Conservation (phyloP, 2,329 filamentous ascomycete genomes). For the Ustilaginoidea virens region DNA sequence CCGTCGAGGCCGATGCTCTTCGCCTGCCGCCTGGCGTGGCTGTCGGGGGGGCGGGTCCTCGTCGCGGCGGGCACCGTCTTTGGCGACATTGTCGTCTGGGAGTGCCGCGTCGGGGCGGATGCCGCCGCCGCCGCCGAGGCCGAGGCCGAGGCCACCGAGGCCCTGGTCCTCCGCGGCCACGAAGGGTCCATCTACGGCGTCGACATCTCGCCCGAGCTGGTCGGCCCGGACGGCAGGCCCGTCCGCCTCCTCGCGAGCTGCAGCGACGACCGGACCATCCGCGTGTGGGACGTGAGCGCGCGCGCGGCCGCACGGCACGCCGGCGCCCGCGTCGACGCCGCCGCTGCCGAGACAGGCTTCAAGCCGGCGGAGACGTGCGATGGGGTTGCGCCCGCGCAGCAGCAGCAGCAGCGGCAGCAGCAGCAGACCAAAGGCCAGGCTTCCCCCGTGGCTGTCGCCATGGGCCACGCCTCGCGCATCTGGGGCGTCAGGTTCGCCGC, state of each 20-base stretch:
- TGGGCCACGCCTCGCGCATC: conserved; percentile 80
- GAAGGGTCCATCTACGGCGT: conserved; percentile 93
- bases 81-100: conserved; percentile 87
- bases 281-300: conserved; percentile 71
- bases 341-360: conserved; percentile 42
- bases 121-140: too few species aligned
- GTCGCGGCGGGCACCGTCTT: conserved; percentile 86
- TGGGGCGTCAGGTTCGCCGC: conserved; percentile 62
- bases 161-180: conserved; percentile 49
- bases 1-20: conserved; percentile 77
- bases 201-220: conserved; percentile 48
- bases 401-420: too few species aligned
- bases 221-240: conserved; percentile 18
- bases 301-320: conserved; percentile 6
- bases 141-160: conserved; percentile 14
- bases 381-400: conserved; percentile 4
- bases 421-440: conserved; percentile 8
- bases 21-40: conserved; percentile 59
- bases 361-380: conserved; percentile 19
- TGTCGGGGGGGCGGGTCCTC: conserved; percentile 42
- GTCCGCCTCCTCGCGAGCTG: conserved; percentile 70
- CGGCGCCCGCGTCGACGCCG: not conserved
- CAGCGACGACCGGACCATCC: conserved; percentile 83
- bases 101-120: conserved; percentile 31
- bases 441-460: conserved; percentile 50